These are phyloP conservation scores for Haplosporangium sp. DNA, from an alignment of 371 early-diverging fungal species.

Conservation along the genomic window DNA sequence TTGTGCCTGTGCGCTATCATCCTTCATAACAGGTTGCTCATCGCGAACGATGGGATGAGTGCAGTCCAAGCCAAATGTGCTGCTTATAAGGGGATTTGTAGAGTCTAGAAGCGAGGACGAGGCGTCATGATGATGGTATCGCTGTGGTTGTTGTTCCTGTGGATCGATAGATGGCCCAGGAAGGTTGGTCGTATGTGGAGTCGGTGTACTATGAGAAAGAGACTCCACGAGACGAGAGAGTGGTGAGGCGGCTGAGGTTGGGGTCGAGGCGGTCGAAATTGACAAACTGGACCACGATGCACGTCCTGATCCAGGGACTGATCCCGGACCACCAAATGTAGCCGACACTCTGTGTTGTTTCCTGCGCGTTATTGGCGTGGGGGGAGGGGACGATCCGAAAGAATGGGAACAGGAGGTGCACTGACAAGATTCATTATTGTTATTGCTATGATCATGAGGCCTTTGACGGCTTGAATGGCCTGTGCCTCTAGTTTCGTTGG, in stretches of 20 bases:
- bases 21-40: neutral
- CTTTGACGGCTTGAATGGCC: neutral
- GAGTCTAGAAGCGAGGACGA: neutral
- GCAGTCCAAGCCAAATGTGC: constrained; percentile 16
- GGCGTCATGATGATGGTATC: neutral
- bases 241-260: constrained; percentile 14
- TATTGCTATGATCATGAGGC: neutral
- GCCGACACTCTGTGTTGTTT: constrained; percentile 23
- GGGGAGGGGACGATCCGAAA: neutral
- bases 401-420: neutral
- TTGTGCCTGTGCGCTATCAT: neutral
- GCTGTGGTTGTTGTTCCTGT: neutral
- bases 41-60: neutral
- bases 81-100: constrained; percentile 18
- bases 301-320: constrained; percentile 17
- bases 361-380: neutral
- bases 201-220: constrained; percentile 5
- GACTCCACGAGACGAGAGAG: constrained; percentile 14
- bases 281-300: constrained; percentile 22
- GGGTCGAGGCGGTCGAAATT: constrained; percentile 10
- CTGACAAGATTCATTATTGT: neutral
- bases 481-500: constrained; percentile 1
- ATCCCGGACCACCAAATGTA: constrained; percentile 49
- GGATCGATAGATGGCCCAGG: neutral
- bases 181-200: neutral